Evolutionary conservation across 768 basidiomycete genomes (phyloP).

Genomic region (Amanita pseudoporphyria): DNA sequence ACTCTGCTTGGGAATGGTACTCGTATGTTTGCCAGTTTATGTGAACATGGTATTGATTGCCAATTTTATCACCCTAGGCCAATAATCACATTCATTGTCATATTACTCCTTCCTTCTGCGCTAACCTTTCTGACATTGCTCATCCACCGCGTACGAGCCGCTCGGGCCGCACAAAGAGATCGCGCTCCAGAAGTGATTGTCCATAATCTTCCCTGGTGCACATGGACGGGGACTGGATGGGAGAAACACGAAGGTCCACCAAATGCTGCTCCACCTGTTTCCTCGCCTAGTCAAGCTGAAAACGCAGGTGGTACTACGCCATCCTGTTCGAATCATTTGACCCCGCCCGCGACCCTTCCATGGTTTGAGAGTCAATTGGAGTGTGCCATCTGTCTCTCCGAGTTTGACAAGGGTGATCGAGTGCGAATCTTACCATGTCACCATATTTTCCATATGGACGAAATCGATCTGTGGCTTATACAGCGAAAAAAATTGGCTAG

Average conservation of each 20-base stretch:
- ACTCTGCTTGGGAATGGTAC: constrained; percentile 88
- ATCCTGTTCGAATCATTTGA: constrained; percentile 29
- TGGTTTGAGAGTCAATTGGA: constrained; percentile 82
- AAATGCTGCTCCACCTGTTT: constrained; percentile 11
- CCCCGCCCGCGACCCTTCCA: constrained; percentile 31
- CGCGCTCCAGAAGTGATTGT: constrained; percentile 79
- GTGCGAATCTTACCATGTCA: constrained; percentile 90
- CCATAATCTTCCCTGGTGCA: constrained; percentile 66
- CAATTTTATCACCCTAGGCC: constrained; percentile 36
- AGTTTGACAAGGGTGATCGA: constrained; percentile 80
- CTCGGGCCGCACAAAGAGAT: constrained; percentile 74
- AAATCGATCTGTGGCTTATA: constrained; percentile 90
- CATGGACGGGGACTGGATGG: constrained; percentile 76
- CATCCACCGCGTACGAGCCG: constrained; percentile 78
- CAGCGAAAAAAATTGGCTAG: constrained; percentile 86
- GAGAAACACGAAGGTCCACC: constrained; percentile 57
- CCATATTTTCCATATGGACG: constrained; percentile 89
- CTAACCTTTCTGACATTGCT: constrained; percentile 86
- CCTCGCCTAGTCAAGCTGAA: neutral
- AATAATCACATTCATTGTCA: constrained; percentile 77
- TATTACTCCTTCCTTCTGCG: constrained; percentile 82
- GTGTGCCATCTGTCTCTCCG: constrained; percentile 88
- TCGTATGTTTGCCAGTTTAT: constrained; percentile 42
- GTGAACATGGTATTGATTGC: constrained; percentile 3
- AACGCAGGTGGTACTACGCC: constrained; percentile 12